Conservation (phyloP, 495 filamentous ascomycete species). For the Daldinia bambusicola region DNA sequence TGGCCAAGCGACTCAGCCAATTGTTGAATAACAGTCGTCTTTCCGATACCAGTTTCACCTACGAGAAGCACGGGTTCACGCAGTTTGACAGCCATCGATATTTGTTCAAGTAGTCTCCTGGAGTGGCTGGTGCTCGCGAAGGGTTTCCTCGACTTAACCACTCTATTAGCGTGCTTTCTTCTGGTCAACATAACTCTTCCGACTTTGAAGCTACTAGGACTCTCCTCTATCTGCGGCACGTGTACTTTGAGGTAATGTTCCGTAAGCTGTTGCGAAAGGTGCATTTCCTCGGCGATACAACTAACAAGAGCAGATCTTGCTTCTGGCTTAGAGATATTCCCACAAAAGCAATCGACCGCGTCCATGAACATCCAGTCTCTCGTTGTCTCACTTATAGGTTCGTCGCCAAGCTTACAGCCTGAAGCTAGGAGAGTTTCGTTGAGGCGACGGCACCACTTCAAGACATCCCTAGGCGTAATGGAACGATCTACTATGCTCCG, state of each 20-base stretch:
- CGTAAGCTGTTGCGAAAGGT: slow-evolving; percentile 81
- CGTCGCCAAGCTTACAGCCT: slow-evolving; percentile 74
- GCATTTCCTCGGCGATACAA: slow-evolving; percentile 82
- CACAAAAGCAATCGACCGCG: slow-evolving; percentile 86
- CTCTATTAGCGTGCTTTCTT: slow-evolving; percentile 51
- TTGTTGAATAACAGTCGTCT: slow-evolving; percentile 95
- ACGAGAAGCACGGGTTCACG: slow-evolving; percentile 91
- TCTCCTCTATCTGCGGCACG: slow-evolving; percentile 70
- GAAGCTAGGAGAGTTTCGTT: slow-evolving; percentile 66
- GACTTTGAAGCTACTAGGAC: slow-evolving; percentile 66
- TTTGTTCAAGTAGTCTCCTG: slow-evolving; percentile 79
- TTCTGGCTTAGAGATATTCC: slow-evolving; percentile 73
- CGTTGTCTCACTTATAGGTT: slow-evolving; percentile 75
- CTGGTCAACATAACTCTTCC: slow-evolving; percentile 72
- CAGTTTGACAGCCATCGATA: slow-evolving; percentile 81
- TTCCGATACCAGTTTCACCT: slow-evolving; percentile 97
- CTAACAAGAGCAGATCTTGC: slow-evolving; percentile 69
- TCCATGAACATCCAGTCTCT: slow-evolving; percentile 91
- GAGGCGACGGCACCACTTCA: slow-evolving; percentile 88
- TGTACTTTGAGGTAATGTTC: slow-evolving; percentile 74
- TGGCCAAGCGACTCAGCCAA: slow-evolving; percentile 82
- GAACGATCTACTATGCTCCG: slow-evolving; percentile 66
- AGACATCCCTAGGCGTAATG: slow-evolving; percentile 79
- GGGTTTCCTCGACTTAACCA: slow-evolving; percentile 62
- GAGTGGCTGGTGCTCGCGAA: slow-evolving; percentile 82